Conservation (phyloP, 2,329 filamentous ascomycete species). For the Fusarium pseudograminearum region DNA sequence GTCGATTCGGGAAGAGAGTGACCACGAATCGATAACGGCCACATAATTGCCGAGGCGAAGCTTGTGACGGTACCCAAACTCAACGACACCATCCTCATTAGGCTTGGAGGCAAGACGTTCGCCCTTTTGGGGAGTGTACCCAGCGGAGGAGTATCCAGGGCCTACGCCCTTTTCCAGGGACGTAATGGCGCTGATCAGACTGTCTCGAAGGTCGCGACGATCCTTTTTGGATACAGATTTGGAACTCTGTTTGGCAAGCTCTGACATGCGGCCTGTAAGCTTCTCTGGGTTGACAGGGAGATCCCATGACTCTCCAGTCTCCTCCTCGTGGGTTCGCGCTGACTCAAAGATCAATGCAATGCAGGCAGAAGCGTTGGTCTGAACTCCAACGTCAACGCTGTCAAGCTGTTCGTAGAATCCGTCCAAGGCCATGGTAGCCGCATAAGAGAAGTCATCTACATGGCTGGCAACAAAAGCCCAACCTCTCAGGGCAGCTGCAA, state of each 20-base stretch:
- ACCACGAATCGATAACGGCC: constrained; percentile 64
- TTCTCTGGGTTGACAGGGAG: constrained; percentile 64
- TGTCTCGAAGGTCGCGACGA: constrained; percentile 61
- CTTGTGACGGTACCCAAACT: constrained; percentile 66
- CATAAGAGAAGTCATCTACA: constrained; percentile 77
- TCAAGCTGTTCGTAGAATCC: constrained; percentile 88
- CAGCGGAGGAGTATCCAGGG: constrained; percentile 65
- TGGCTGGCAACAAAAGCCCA: constrained; percentile 86
- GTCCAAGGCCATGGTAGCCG: constrained; percentile 79
- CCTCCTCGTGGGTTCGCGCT: constrained; percentile 62
- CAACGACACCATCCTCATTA: constrained; percentile 58
- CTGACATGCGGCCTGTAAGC: constrained; percentile 61
- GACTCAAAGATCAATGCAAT: constrained; percentile 88
- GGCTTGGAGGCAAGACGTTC: constrained; percentile 57
- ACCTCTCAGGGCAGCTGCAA: constrained; percentile 78
- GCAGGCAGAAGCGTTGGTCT: constrained; percentile 81
- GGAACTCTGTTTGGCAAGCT: constrained; percentile 61
- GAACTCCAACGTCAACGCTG: constrained; percentile 77
- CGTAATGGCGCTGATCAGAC: constrained; percentile 64
- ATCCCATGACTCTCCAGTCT: constrained; percentile 62
- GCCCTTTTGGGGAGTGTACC: constrained; percentile 55
- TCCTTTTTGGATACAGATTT: constrained; percentile 64
- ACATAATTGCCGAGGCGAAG: constrained; percentile 61
- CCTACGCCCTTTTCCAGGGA: constrained; percentile 67
- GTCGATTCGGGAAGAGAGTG: constrained; percentile 61